phyloP scores from a whole-genome alignment of 441 rosid species.

The Isatis lusitanica region DNA sequence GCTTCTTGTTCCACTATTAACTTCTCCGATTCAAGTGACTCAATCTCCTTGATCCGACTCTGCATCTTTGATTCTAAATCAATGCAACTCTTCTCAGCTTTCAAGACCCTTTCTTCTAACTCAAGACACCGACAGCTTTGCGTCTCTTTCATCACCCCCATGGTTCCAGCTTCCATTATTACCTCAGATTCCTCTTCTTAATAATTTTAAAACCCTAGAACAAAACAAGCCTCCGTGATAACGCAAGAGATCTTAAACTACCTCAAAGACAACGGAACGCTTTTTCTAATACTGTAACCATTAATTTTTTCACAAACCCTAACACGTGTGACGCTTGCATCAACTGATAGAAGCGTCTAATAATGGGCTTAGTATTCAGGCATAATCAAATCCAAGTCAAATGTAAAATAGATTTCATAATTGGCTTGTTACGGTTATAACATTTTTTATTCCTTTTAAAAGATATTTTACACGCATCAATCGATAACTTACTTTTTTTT shows the following conservation, averaged over 20 bases:
- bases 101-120: conserved; percentile 40
- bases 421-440: neutral
- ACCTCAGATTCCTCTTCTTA: conserved; percentile 19
- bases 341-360: too few species aligned
- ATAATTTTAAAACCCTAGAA: conserved; percentile 5
- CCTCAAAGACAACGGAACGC: neutral
- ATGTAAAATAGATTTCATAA: neutral
- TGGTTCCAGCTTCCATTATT: neutral
- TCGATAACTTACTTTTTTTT: neutral
- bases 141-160: neutral
- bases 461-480: neutral
- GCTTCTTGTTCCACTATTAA: conserved; percentile 35
- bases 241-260: neutral
- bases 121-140: conserved; percentile 25
- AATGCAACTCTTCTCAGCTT: conserved; percentile 40
- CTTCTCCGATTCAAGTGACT: conserved; percentile 46
- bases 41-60: conserved; percentile 37
- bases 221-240: neutral
- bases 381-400: neutral
- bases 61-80: conserved; percentile 47
- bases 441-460: neutral
- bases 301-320: too few species aligned
- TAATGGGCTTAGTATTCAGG: neutral
- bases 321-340: too few species aligned
- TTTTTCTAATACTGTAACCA: too few species aligned